phyloP scores from a whole-genome alignment of 495 filamentous ascomycete species.

The Aspergillus sparsus region DNA sequence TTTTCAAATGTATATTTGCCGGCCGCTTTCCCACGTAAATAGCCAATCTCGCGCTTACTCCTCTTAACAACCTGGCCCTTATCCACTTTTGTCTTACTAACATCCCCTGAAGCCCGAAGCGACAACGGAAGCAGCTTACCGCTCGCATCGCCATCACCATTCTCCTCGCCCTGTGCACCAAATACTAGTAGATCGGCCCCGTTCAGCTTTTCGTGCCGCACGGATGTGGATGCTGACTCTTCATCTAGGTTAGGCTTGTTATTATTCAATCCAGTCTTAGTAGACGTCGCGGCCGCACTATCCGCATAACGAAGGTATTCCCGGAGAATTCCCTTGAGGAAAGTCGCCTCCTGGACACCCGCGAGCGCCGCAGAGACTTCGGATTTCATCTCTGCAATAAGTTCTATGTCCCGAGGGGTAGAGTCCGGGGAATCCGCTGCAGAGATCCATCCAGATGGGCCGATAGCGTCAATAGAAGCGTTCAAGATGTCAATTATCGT shows the following conservation, averaged over 20 bases:
- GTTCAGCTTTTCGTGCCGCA: constrained; percentile 46
- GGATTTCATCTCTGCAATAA: constrained; percentile 64
- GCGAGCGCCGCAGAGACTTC: constrained; percentile 77
- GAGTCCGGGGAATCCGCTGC: constrained; percentile 54
- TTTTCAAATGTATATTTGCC: constrained; percentile 76
- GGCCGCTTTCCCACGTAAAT: constrained; percentile 68
- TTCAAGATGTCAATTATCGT: constrained; percentile 66
- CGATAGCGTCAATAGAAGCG: constrained; percentile 80
- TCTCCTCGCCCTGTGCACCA: constrained; percentile 35
- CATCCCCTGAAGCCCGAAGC: constrained; percentile 63
- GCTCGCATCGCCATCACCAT: constrained; percentile 35
- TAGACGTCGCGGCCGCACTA: constrained; percentile 32
- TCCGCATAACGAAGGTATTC: constrained; percentile 70
- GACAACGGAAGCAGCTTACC: constrained; percentile 63
- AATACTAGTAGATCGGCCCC: constrained; percentile 47
- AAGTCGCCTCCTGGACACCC: constrained; percentile 71
- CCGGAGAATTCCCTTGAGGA: constrained; percentile 64
- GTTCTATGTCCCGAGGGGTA: constrained; percentile 58
- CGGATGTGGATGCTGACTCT: constrained; percentile 25
- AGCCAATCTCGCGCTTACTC: constrained; percentile 68
- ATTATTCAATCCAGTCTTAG: not conserved
- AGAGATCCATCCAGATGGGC: constrained; percentile 76
- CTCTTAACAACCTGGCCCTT: constrained; percentile 61
- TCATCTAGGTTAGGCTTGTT: not conserved
- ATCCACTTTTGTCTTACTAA: constrained; percentile 50